Percentiles rank a stretch among this genome's conserved stretches.
phyloP scores from a whole-genome alignment of 2,329 filamentous ascomycete species.

The Colletotrichum sp. region DNA sequence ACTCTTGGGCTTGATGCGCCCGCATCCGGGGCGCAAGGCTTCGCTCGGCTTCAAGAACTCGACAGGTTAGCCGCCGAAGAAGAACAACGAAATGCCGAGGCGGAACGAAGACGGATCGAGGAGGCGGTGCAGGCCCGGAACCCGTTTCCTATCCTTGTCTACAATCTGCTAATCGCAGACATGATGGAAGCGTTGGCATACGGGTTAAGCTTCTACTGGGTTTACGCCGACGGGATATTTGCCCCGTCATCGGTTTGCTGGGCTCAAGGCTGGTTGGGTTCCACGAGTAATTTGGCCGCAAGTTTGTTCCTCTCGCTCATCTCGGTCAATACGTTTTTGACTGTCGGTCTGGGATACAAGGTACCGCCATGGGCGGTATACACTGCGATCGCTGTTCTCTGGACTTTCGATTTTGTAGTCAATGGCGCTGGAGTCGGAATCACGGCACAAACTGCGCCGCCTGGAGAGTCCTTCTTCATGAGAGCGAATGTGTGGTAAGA shows the following conservation, averaged over 20 bases:
- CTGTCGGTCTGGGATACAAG: conserved; percentile 54
- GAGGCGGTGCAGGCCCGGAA: conserved; percentile 33
- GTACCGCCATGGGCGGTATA: conserved; percentile 50
- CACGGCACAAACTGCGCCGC: neutral
- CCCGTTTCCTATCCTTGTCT: conserved; percentile 64
- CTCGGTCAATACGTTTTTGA: conserved; percentile 61
- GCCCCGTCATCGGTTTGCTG: conserved; percentile 53
- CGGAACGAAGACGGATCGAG: neutral
- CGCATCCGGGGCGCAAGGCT: neutral
- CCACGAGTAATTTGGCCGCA: conserved; percentile 60
- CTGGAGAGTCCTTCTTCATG: conserved; percentile 10
- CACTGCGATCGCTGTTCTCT: conserved; percentile 43
- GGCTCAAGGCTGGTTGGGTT: conserved; percentile 62
- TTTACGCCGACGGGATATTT: conserved; percentile 50
- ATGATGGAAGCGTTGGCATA: conserved; percentile 62
- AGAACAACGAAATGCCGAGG: neutral
- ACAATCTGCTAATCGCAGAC: conserved; percentile 64
- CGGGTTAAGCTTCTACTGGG: conserved; percentile 58
- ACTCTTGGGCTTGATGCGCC: neutral
- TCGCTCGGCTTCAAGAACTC: neutral
- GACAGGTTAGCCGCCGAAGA: neutral
- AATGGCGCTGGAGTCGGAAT: neutral
- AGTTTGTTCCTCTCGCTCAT: conserved; percentile 65
- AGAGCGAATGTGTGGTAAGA: conserved; percentile 13
- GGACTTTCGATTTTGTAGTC: conserved; percentile 44